Evolutionary conservation across 1,139 yeast genomes (phyloP).

Genomic region (Suhomyces bolitotheri): DNA sequence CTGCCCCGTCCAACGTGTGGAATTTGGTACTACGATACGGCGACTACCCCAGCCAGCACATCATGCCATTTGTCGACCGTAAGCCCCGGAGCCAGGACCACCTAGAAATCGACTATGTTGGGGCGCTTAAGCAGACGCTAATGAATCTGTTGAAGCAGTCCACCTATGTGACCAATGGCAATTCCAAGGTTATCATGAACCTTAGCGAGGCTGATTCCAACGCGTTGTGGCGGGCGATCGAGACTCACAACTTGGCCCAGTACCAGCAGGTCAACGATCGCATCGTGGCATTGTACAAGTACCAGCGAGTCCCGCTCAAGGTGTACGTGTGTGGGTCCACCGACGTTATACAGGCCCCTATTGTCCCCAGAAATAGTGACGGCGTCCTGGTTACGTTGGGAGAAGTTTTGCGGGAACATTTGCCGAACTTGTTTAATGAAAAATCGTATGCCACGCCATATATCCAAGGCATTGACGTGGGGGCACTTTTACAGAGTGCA

Average conservation of each 20-base stretch:
- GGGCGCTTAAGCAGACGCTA: conserved; percentile 53
- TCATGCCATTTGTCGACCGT: conserved; percentile 49
- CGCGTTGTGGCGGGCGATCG: conserved; percentile 56
- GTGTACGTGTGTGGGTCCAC: conserved; percentile 53
- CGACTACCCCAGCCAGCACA: conserved; percentile 49
- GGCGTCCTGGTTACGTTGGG: conserved; percentile 36
- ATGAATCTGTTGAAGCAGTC: conserved; percentile 80
- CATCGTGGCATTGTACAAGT: conserved; percentile 38
- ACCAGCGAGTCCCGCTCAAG: conserved; percentile 57
- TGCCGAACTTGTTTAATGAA: conserved; percentile 24
- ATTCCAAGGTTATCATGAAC: conserved; percentile 72
- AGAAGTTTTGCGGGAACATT: conserved; percentile 22
- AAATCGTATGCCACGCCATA: conserved; percentile 41
- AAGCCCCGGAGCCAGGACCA: conserved; percentile 1
- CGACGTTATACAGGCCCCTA: conserved; percentile 50
- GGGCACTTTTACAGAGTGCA: conserved; percentile 38
- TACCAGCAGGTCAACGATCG: conserved; percentile 23
- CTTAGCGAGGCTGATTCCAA: conserved; percentile 62
- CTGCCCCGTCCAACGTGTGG: conserved; percentile 40
- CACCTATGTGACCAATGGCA: conserved; percentile 69
- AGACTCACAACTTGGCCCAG: conserved; percentile 29
- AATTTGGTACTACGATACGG: conserved; percentile 43
- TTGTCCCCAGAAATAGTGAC: conserved; percentile 17
- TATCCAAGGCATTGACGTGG: conserved; percentile 65
- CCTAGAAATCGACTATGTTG: conserved; percentile 25